Evolutionary conservation across 805 yeast species (phyloP), one percentile per base, ranked within the genome.

Genomic region (Diddensiella caesifluorescens): DNA sequence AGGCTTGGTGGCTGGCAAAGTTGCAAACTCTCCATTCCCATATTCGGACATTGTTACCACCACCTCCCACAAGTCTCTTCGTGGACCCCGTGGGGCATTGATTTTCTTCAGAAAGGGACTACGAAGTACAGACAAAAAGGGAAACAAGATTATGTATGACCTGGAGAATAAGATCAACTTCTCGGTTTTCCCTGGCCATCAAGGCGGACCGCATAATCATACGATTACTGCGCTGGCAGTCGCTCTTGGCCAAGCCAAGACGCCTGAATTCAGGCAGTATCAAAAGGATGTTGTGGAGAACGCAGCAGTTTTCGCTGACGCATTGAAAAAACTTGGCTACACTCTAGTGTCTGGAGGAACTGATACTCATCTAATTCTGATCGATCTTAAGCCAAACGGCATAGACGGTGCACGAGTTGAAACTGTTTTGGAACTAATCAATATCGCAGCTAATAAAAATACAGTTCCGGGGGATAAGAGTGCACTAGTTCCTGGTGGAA

Each of bases 131-230:
- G 80, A 80, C 57, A 66, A 73, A 51, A 86, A 85, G 73, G 97
- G 96, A 52, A 85, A 84, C 65, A 89, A 86, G 67, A 71, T 83
- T 43, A 69, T 74, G 39, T 89, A 87, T 64, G 96, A 90, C 57
- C 76, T 90, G 60, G 97, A 90, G 68, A 78, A 79, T 61, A 83
- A 79, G 63, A 88, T 90, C 68, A 90, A 90, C 75, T 90, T 90
- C 62, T 86, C 96, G 23, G 97, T 90, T 43, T 90, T 92, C 90
- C 98, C 98, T 59, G 98, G 95, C 54, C 98, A 92, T 70, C 98
- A 92, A 74, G 98, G 98, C 74, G 98, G 98, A 64, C 98, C 98
- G 58, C 97, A 92, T 71, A 92, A 92, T 75, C 98, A 92, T 72
- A 92, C 98, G 54, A 92, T 92, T 63, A 83, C 97, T 55, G 98